Base-by-base conservation (phyloP, 257 asterid species). In the Penstemon barbatus region DNA sequence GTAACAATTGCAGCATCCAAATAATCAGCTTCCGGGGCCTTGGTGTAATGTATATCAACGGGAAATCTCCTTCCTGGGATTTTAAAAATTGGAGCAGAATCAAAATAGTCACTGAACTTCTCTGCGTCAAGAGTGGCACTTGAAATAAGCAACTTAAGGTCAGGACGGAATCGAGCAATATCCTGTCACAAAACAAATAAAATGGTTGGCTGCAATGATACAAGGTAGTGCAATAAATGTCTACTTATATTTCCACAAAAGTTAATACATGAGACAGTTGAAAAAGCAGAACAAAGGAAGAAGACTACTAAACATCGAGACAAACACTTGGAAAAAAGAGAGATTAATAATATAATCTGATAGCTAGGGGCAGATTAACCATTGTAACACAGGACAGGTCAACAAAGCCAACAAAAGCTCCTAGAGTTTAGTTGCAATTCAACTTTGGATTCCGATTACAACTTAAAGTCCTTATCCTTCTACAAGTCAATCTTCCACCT, bases 1-100 rank as follows among this genome's bases (percentile, higher is more conserved):
- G 96, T 87, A 43, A 92, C 96, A 45, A 92, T 78, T 38, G 98
- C 91, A 45, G 98, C 97, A 54, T 92, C 97, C 77, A 92, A 73
- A 75, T 92, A 92, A 89, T 92, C 98, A 40, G 98, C 98, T 83
- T 92, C 98, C 3, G 98, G 98, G 68, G 96, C 96, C 72, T 85
- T 92, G 0, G 98, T 92, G 63, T 86, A 90, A 75, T 90, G 89
- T 75, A 92, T 88, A 51, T 90, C 97, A 72, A 90, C 96, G 11
- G 97, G 98, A 80, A 73, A 90, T 73, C 98, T 84, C 79, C 98
- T 82, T 72, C 98, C 98, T 36, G 97, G 98, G 74, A 92, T 90
- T 74, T 88, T 86, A 64, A 86, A 83, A 57, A 86, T 86, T 57
- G 92, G 92, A 73, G 92, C 92, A 65, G 81, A 74, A 73, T 86